Conservation (phyloP, 2,329 filamentous ascomycete species). For the Ophiostoma sp. region DNA sequence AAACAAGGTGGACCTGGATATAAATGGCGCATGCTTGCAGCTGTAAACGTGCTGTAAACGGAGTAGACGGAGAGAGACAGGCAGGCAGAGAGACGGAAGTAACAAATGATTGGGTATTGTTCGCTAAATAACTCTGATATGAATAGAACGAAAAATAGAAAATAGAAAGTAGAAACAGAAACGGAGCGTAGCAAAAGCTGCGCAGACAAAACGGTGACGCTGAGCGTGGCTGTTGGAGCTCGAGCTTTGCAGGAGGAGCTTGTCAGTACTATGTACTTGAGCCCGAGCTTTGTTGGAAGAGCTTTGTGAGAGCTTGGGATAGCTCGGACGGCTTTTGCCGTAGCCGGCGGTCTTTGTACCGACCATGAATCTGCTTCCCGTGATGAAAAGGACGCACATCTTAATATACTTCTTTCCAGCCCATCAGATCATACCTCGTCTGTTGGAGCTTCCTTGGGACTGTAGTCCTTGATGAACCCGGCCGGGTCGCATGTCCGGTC, state of each 20-base stretch:
- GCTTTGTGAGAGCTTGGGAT: background rate
- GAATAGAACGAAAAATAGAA: background rate
- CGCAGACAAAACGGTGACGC: background rate
- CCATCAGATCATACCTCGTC: slow-evolving; percentile 30
- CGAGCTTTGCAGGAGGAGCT: background rate
- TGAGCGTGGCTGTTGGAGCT: background rate
- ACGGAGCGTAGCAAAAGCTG: background rate
- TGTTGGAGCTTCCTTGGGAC: slow-evolving; percentile 40
- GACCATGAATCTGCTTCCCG: too few species aligned
- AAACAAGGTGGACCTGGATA: background rate
- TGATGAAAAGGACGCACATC: background rate
- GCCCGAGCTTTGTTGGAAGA: background rate
- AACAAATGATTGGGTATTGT: background rate
- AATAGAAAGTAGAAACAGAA: background rate
- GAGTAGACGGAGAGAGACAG: background rate
- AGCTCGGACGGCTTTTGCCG: background rate
- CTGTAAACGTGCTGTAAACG: background rate
- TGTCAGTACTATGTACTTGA: too few species aligned
- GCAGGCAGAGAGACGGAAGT: background rate
- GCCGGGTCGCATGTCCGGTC: slow-evolving; percentile 64
- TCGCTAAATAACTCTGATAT: background rate
- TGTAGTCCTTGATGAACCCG: slow-evolving; percentile 68
- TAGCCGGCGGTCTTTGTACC: too few species aligned
- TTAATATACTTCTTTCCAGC: background rate
- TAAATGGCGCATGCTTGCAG: slow-evolving; percentile 11